Evolutionary conservation across 164 flowering plant genomes (phyloP).

Genomic region (Annona cherimola): DNA sequence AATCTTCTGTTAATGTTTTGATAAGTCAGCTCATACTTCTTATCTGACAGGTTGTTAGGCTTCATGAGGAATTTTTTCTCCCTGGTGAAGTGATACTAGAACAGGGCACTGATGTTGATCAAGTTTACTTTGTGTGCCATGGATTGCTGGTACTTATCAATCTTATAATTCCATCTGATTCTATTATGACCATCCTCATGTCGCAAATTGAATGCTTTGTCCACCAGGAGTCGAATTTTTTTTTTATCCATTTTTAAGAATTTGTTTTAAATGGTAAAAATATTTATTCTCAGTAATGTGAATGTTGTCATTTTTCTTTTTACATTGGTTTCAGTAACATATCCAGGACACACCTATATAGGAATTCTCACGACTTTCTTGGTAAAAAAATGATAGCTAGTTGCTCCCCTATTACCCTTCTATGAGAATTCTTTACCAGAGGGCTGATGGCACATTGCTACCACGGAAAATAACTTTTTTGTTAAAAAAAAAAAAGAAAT

Average conservation of each 20-base stretch:
- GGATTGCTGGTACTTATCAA: conserved; percentile 54
- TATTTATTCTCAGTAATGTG: neutral
- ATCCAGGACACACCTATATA: neutral
- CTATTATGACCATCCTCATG: neutral
- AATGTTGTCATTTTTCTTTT: neutral
- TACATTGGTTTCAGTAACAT: neutral
- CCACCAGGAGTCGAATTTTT: neutral
- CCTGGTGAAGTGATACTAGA: conserved; percentile 92
- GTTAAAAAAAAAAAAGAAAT: no score
- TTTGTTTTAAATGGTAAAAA: neutral
- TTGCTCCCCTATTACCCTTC: neutral
- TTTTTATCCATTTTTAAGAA: neutral
- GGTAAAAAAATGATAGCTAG: neutral
- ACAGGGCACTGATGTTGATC: conserved; percentile 76
- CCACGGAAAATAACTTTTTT: neutral
- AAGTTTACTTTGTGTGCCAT: conserved; percentile 73
- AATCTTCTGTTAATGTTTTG: no score
- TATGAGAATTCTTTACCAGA: neutral
- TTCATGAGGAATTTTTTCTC: conserved; percentile 82
- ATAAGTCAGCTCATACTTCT: conserved; percentile 4
- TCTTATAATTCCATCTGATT: neutral
- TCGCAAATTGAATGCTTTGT: neutral
- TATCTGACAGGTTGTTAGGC: conserved; percentile 53
- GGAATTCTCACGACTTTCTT: neutral
- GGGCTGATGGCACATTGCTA: neutral